phyloP scores from a whole-genome alignment of 768 basidiomycete species.

The Pulveroboletus sp. region DNA sequence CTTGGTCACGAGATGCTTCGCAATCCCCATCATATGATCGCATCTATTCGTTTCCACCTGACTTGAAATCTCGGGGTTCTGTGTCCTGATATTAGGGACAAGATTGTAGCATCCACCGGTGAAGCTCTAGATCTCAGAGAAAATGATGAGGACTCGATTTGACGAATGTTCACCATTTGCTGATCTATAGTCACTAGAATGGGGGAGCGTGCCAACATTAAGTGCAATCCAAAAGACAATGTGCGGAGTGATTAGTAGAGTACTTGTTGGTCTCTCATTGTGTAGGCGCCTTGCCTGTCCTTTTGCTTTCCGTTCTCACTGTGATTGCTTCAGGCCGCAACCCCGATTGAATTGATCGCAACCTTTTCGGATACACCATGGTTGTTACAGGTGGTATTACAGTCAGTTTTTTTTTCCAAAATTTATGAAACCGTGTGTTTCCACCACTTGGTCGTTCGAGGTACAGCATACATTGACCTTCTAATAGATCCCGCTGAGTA shows the following conservation, averaged over 20 bases:
- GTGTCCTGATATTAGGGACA: conserved; percentile 42
- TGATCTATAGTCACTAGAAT: conserved; percentile 31
- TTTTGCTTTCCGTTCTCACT: neutral
- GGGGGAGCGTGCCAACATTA: conserved; percentile 32
- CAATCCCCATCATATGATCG: conserved; percentile 30
- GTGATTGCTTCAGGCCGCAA: conserved; percentile 37
- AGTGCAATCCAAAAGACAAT: conserved; percentile 33
- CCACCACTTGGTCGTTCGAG: neutral
- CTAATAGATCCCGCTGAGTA: conserved; percentile 5
- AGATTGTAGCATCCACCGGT: conserved; percentile 39
- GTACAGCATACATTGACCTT: neutral
- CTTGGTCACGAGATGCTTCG: conserved; percentile 31
- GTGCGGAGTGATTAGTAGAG: conserved; percentile 40
- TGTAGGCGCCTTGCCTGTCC: conserved; percentile 30
- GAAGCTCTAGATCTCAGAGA: conserved; percentile 30
- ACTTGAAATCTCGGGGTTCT: conserved; percentile 37
- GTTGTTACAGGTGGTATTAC: conserved; percentile 20
- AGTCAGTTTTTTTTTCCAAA: conserved; percentile 31
- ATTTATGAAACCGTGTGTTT: conserved; percentile 30
- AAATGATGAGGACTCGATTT: conserved; percentile 5
- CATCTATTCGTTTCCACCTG: conserved; percentile 24
- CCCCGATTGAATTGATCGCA: conserved; percentile 32
- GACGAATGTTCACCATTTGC: too few relatives aligned
- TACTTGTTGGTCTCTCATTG: conserved; percentile 48
- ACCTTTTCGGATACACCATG: conserved; percentile 29